Evolutionary conservation across 768 basidiomycete species (phyloP).

Genomic region (Amanita phalloides): DNA sequence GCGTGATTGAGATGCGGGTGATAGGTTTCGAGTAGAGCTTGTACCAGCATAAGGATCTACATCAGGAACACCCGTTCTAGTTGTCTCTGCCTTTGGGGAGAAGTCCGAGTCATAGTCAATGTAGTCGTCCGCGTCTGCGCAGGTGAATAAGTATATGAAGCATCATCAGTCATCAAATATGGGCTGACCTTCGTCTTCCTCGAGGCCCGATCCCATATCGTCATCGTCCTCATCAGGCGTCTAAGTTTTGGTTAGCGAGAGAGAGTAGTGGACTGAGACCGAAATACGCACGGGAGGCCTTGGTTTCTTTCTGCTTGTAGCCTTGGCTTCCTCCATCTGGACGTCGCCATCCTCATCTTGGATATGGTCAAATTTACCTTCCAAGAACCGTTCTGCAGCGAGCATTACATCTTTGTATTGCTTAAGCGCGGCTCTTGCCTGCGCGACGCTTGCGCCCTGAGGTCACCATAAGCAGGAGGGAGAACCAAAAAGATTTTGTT

Average conservation of each 20-base stretch:
- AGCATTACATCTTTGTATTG: conserved; percentile 86
- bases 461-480: not conserved
- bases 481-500: not conserved
- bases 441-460: conserved; percentile 73
- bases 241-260: conserved; percentile 20
- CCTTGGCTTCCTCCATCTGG: conserved; percentile 23
- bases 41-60: conserved; percentile 86
- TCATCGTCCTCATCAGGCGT: conserved; percentile 50
- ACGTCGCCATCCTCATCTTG: conserved; percentile 40
- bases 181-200: conserved; percentile 43
- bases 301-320: conserved; percentile 9
- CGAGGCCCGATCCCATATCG: conserved; percentile 32
- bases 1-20: conserved; percentile 7
- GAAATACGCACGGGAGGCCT: conserved; percentile 17
- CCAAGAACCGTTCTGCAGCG: conserved; percentile 79
- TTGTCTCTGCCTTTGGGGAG: conserved; percentile 31
- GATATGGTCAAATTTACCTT: conserved; percentile 77
- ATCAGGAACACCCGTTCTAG: conserved; percentile 33
- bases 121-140: conserved; percentile 38
- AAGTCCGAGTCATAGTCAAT: conserved; percentile 81
- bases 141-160: not conserved
- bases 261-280: not conserved
- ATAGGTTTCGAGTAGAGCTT: not conserved
- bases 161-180: not conserved
- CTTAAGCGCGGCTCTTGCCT: conserved; percentile 76